Conservation (phyloP, 1,284 basidiomycete species). For the Anthracocystis panici-leucophaei region DNA sequence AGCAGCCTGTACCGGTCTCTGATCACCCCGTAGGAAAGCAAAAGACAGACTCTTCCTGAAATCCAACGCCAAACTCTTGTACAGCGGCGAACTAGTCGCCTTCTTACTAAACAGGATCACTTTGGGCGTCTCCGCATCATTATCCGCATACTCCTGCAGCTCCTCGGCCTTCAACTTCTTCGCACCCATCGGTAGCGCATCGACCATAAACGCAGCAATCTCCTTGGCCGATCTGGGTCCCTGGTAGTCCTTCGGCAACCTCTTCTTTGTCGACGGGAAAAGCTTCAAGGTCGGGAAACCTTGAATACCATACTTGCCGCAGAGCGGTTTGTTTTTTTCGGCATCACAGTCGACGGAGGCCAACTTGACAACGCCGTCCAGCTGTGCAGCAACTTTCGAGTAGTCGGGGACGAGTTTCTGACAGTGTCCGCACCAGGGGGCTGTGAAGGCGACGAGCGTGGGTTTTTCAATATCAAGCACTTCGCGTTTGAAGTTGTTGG, state of each 20-base stretch:
- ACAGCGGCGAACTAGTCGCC: slow-evolving; percentile 62
- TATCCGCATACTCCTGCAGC: slow-evolving; percentile 46
- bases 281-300: slow-evolving; percentile 90
- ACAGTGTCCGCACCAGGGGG: slow-evolving; percentile 76
- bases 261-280: slow-evolving; percentile 71
- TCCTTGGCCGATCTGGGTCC: slow-evolving; percentile 80
- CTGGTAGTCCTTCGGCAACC: slow-evolving; percentile 79
- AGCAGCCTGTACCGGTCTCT: slow-evolving; percentile 46
- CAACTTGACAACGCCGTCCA: slow-evolving; percentile 85
- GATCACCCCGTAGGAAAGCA: slow-evolving; percentile 60
- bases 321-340: slow-evolving; percentile 82
- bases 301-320: slow-evolving; percentile 84
- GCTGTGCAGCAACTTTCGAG: slow-evolving; percentile 81
- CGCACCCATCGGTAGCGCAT: slow-evolving; percentile 78
- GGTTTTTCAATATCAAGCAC: slow-evolving; percentile 68
- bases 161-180: slow-evolving; percentile 77
- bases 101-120: slow-evolving; percentile 67
- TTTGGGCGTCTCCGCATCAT: slow-evolving; percentile 45
- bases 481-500: slow-evolving; percentile 61
- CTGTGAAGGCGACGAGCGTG: slow-evolving; percentile 70
- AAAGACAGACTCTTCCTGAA: slow-evolving; percentile 61
- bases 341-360: slow-evolving; percentile 93
- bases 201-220: slow-evolving; percentile 82
- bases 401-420: slow-evolving; percentile 87
- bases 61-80: slow-evolving; percentile 66